phyloP scores from a whole-genome alignment of 2,329 filamentous ascomycete species.

The Fusarium globosum region DNA sequence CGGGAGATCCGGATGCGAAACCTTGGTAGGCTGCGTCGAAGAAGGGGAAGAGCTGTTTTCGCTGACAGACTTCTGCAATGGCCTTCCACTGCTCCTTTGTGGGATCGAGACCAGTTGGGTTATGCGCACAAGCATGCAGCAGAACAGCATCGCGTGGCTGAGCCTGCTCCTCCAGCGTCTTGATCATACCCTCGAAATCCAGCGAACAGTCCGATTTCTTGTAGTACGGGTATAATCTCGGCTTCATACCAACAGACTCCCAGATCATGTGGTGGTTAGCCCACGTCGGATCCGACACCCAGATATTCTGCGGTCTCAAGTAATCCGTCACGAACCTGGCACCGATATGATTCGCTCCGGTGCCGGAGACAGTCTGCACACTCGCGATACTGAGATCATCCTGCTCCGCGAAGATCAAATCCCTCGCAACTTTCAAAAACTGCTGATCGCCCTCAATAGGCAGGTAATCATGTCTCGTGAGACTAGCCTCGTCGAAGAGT shows the following conservation, averaged over 20 bases:
- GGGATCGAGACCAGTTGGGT: constrained; percentile 96
- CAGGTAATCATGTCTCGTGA: constrained; percentile 38
- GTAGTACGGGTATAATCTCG: constrained; percentile 93
- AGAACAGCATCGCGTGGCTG: constrained; percentile 85
- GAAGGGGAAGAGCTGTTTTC: constrained; percentile 91
- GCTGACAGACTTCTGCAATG: constrained; percentile 79
- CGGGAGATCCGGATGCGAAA: constrained; percentile 90
- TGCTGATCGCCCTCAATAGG: constrained; percentile 37
- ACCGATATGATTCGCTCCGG: constrained; percentile 92
- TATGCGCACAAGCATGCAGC: constrained; percentile 95
- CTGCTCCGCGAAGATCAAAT: constrained; percentile 29
- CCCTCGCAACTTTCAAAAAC: constrained; percentile 33
- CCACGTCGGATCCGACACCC: constrained; percentile 96
- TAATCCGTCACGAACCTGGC: constrained; percentile 90
- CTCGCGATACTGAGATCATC: constrained; percentile 56
- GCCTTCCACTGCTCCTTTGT: constrained; percentile 94
- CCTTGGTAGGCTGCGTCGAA: constrained; percentile 98
- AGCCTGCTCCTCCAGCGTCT: constrained; percentile 70
- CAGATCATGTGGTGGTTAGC: constrained; percentile 99
- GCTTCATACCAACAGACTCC: constrained; percentile 81
- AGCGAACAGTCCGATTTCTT: constrained; percentile 85
- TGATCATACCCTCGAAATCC: constrained; percentile 89
- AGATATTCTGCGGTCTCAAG: constrained; percentile 84
- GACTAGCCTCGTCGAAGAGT: constrained; percentile 24
- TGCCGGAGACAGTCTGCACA: constrained; percentile 95